Evolutionary conservation across 495 filamentous ascomycete species (phyloP), one percentile per base, ranked within the genome.

Genomic region (Pyrenopolyporus hunteri): DNA sequence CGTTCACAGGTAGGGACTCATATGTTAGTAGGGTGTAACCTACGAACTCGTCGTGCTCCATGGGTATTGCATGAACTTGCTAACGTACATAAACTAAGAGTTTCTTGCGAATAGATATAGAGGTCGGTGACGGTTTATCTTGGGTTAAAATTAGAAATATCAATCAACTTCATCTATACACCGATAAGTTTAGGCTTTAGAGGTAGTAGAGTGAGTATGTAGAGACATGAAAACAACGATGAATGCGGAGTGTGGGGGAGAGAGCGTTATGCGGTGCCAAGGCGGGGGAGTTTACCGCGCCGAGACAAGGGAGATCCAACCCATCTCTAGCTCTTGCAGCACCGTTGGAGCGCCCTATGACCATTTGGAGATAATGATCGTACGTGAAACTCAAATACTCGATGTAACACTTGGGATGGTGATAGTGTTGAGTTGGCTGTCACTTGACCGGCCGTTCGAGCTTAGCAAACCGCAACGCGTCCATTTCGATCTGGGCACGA

Each of bases 351-450:
- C n/a, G n/a, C n/a, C n/a, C n/a, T n/a, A n/a, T n/a, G 37, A n/a
- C 53, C 53, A 32, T 33, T 58, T 39, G 47, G 42, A 64, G 60
- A 58, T 58, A 46, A 57, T 53, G 48, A 53, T 58, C 25, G 48
- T 48, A 48, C 39, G 20, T 22, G 39, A 52, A 64, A 58, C 53
- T 64, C 60, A 64, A 64, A 64, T 64, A 64, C 60, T 54, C 13
- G 39, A 64, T 64, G 60, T 53, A 44, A 64, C 60, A 53, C 16
- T 50, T 29, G 14, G n/a, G 22, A 40, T 46, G 29, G 19, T 28
- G 17, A 39, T 36, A 19, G 32, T 25, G 28, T n/a, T 40, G 25
- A 47, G 6, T 10, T 36, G 14, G 32, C 17, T 20, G 22, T 39
- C 36, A 20, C 17, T 47, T 47, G 32, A 54, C 37, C 17, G 25